Evolutionary conservation across 495 filamentous ascomycete genomes (phyloP).

Genomic region (Penicilliopsis zonata): DNA sequence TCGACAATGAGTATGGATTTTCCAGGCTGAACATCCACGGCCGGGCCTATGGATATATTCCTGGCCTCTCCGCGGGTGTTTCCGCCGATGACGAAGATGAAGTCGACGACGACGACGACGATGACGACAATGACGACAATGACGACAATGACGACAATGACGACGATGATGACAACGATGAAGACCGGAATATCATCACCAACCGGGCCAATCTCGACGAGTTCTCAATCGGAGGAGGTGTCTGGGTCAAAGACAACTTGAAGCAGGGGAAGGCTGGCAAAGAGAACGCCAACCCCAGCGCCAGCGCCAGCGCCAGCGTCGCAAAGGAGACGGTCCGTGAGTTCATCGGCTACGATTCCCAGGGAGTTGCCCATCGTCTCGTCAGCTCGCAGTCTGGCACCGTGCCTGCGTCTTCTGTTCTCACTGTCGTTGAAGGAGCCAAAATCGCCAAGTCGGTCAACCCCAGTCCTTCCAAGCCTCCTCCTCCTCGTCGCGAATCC

Average conservation of each 20-base stretch:
- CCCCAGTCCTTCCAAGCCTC: constrained; percentile 1
- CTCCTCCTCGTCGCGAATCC: not conserved
- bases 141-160: constrained; percentile 5
- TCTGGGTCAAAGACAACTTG: constrained; percentile 7
- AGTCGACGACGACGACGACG: not conserved
- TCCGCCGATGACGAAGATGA: not conserved
- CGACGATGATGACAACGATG: constrained; percentile 1
- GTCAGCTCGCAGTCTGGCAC: constrained; percentile 3
- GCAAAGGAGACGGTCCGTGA: constrained; percentile 1
- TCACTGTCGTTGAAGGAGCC: too few species aligned
- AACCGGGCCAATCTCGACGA: constrained; percentile 5
- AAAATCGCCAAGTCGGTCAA: not conserved
- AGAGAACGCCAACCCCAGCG: too few species aligned
- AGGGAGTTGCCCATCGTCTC: constrained; percentile 6
- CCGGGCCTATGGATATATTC: not conserved
- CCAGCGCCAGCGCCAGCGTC: not conserved
- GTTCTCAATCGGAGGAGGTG: constrained; percentile 8
- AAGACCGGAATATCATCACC: not conserved
- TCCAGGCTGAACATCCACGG: not conserved
- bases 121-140: not conserved
- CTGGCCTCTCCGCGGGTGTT: not conserved
- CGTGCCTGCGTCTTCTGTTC: too few species aligned
- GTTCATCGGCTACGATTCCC: constrained; percentile 8
- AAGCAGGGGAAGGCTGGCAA: too few species aligned
- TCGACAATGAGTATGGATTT: too few species aligned